These are phyloP conservation scores for Didymella sp. DNA, from an alignment of 2,329 filamentous ascomycete genomes.

Conservation along the genomic window DNA sequence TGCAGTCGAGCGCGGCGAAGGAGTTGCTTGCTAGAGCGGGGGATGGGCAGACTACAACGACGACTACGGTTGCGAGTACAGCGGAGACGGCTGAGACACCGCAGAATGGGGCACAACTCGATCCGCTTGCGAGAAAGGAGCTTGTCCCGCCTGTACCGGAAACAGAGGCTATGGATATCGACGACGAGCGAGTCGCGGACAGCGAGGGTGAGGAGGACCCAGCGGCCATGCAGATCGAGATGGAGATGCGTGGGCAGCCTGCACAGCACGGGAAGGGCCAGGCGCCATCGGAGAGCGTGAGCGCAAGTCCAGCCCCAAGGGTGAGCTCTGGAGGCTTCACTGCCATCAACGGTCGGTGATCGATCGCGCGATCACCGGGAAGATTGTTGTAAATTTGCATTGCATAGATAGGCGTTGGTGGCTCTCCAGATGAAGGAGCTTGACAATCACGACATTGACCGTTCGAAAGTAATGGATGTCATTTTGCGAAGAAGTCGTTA, in stretches of 20 bases:
- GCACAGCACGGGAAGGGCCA: conserved; percentile 17
- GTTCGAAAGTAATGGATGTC: neutral
- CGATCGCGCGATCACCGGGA: neutral
- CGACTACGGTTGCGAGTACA: neutral
- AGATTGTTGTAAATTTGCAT: neutral
- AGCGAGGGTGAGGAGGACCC: conserved; percentile 41
- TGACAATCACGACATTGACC: neutral
- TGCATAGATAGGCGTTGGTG: neutral
- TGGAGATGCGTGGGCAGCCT: conserved; percentile 48
- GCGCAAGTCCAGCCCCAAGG: neutral
- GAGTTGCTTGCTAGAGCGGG: neutral
- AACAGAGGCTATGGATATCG: conserved; percentile 15
- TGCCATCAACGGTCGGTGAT: conserved; percentile 40
- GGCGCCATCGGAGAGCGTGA: neutral
- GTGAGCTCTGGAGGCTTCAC: conserved; percentile 40
- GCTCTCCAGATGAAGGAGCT: too few species aligned
- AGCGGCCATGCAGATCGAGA: conserved; percentile 49
- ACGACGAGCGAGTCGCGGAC: conserved; percentile 23
- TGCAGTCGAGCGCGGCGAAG: neutral
- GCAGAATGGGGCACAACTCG: conserved; percentile 13
- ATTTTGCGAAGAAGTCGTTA: too few species aligned
- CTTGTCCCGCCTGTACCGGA: conserved; percentile 14
- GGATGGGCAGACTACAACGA: conserved; percentile 3
- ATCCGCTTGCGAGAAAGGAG: conserved; percentile 25
- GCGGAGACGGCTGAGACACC: neutral